Base-by-base conservation (phyloP, 192 early-diverging fungal genomes). In the Entophlyctis luteolus region DNA sequence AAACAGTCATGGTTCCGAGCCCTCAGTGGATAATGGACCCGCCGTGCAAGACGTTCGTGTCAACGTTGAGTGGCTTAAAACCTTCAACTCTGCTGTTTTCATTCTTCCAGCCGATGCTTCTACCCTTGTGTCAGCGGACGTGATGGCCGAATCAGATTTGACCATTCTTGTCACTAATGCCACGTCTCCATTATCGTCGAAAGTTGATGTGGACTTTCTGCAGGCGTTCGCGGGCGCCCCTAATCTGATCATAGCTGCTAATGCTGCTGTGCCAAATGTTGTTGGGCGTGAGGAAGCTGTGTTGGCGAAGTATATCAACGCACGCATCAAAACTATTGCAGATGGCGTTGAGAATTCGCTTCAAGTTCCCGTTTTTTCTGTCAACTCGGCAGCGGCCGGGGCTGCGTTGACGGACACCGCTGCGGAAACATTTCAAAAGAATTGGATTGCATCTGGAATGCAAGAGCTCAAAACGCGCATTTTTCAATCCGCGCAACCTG, bases 81-180 rank as follows among this genome's bases (percentile, higher is more conserved):
- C 37, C 42, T 49, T 20, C 49, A 55, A 48, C 25, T 32, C 53
- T 8, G 59, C 54, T 39, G 25, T 62, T 31, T 38, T 55, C 3
- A 4, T 48, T 22, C 16, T 65, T 12, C 70, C 50, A 16, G 12
- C 28, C 33, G 34, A 37, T 14, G 42, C 60, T 27, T 28, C 59
- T 22, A 16, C n/a, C 49, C 20, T 35, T 27, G 1, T 28, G 31
- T n/a, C 68, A 20, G 55, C 63, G 3, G 68, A 75, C 28, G 36
- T 65, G 1, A 45, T 79, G 2, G 37, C 62, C 39, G 33, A 48
- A 18, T 67, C 71, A 33, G 77, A 79, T 53, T 49, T 79, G 18
- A 54, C 73, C 48, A 55, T 79, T 29, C 62, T 75, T 18, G 71
- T 73, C 8, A 79, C 77, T 20, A 36, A 54, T 33, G 63, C 68